Evolutionary conservation across 1,284 basidiomycete species (phyloP), one percentile per base, ranked within the genome.

Genomic region (Megacollybia platyphylla): DNA sequence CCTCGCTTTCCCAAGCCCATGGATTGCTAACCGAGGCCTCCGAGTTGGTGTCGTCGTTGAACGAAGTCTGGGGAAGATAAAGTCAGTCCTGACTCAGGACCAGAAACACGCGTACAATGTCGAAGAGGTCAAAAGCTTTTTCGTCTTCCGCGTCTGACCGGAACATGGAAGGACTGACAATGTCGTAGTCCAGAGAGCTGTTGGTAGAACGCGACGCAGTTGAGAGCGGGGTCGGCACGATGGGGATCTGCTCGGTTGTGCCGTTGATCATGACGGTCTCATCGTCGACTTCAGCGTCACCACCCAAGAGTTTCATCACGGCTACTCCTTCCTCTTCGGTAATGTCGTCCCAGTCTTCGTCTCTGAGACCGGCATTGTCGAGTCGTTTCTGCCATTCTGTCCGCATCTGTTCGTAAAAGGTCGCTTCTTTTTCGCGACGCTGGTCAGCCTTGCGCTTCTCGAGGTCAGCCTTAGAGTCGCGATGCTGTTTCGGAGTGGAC

Each of bases 331-430:
- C 48, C 10, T 39, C 39, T 27, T 40, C 29, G 10, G 43, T 47
- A 31, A 49, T 45, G 37, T 49, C 43, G 9, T 43, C 27, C 48
- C 48, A 49, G 31, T 49, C 48, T n/a, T 46, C 38, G 18, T 31
- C 41, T n/a, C 24, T 20, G 5, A 49, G 37, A 10, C 43, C 42
- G 4, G 45, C 48, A 8, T 42, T 35, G 6, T 26, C 17, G 6
- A 49, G 27, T 30, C 48, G 44, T 7, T 39, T 45, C 20, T 47
- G 36, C 48, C 48, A 49, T 37, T 49, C 48, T 35, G 45, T 36
- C 24, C 48, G 36, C 8, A 46, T 41, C 20, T 39, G 6, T 34
- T 34, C 31, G 31, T 11, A 34, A 7, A 11, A 15, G 15, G 15
- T 4, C n/a, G 3, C 26, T 26, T 20, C 39, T n/a, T 11, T 18